These are phyloP conservation scores for Vigna radiata DNA, from an alignment of 306 rosid species.

Conservation along the genomic window DNA sequence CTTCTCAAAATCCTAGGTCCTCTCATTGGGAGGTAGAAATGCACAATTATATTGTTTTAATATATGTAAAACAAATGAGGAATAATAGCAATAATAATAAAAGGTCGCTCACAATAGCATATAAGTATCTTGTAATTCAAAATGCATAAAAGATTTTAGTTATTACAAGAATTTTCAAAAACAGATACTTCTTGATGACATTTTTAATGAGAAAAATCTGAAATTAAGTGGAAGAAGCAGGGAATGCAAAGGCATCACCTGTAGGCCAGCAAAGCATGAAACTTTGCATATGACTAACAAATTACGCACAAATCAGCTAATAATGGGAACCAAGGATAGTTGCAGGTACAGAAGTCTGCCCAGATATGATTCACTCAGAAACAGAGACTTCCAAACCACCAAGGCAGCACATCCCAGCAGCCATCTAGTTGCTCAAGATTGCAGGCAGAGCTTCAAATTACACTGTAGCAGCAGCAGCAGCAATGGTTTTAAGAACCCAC, in stretches of 20 bases:
- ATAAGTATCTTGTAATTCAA: slow-evolving; percentile 11
- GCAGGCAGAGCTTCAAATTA: slow-evolving; percentile 1
- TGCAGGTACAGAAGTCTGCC: not conserved
- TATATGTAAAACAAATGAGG: not conserved
- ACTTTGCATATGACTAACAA: not conserved
- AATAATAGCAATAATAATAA: not conserved
- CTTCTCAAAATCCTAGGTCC: not conserved
- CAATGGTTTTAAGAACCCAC: slow-evolving; percentile 17
- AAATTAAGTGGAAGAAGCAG: not conserved
- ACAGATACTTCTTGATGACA: slow-evolving; percentile 1
- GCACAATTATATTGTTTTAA: not conserved
- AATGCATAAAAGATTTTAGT: slow-evolving; percentile 9
- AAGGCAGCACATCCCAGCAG: not conserved
- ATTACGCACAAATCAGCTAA: not conserved
- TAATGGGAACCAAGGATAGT: not conserved
- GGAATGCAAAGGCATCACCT: not conserved
- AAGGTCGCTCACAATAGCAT: not conserved
- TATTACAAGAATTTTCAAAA: not conserved
- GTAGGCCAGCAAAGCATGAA: not conserved
- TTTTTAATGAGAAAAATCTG: slow-evolving; percentile 7
- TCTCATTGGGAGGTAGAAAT: slow-evolving; percentile 1
- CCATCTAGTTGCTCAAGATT: slow-evolving; percentile 10
- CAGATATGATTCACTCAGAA: not conserved
- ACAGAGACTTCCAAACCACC: not conserved
- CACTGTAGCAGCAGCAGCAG: not conserved